Conservation (phyloP, 441 rosid genomes). For the Pelargonium fulgidum region DNA sequence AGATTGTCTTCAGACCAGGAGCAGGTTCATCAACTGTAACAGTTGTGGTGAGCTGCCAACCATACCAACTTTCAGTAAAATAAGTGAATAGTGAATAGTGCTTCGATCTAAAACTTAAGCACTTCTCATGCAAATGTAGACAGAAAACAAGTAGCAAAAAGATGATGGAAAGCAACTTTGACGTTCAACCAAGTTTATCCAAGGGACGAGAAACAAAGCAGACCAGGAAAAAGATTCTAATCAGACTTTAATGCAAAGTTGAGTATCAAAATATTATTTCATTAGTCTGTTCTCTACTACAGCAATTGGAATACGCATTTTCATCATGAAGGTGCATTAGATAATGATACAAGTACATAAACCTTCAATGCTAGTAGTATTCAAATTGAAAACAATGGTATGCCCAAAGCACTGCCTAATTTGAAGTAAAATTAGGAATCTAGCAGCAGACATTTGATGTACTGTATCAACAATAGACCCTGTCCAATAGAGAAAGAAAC, state of each 20-base stretch:
- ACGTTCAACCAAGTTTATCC: conserved; percentile 14
- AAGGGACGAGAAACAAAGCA: conserved; percentile 33
- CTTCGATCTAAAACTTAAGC: not conserved
- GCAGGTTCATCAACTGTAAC: conserved; percentile 71
- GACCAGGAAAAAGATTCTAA: too few relatives aligned
- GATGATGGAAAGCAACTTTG: too few relatives aligned
- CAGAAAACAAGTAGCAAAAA: not conserved
- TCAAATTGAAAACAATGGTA: not conserved
- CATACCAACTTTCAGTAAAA: conserved; percentile 18
- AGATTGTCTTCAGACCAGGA: conserved; percentile 77
- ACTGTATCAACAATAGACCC: not conserved
- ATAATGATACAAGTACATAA: too few relatives aligned
- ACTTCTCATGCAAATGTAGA: not conserved
- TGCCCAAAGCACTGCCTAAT: too few relatives aligned
- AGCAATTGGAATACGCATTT: too few relatives aligned
- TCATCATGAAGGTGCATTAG: too few relatives aligned
- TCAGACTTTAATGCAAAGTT: too few relatives aligned
- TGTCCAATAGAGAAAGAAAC: conserved; percentile 13
- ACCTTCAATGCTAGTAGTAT: too few relatives aligned
- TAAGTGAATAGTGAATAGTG: not conserved
- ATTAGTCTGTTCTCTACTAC: too few relatives aligned
- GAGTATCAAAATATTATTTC: too few relatives aligned
- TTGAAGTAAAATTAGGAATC: too few relatives aligned
- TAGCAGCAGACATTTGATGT: not conserved
- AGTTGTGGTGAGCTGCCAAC: conserved; percentile 60